Evolutionary conservation across 164 flowering plant species (phyloP).

Genomic region (Cinnamomum micranthum): DNA sequence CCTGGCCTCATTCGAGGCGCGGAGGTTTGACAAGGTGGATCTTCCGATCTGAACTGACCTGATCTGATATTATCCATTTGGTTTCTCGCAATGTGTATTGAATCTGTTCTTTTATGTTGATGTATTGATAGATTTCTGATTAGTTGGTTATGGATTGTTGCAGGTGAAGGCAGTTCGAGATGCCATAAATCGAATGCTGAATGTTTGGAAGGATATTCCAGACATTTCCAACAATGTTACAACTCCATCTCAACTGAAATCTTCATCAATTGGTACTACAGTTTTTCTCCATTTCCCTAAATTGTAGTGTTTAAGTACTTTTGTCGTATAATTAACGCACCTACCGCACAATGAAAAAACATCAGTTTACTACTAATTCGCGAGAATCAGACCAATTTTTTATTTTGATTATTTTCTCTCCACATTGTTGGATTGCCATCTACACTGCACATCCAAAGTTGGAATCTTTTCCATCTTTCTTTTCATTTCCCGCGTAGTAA

Average conservation of each 20-base stretch:
- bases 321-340: not conserved
- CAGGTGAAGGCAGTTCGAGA: constrained; percentile 20
- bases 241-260: constrained; percentile 47
- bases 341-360: not conserved
- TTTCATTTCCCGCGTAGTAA: too few relatives aligned
- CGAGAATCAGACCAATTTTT: not conserved
- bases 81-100: not conserved
- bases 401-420: not conserved
- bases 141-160: not conserved
- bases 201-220: constrained; percentile 15
- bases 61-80: not conserved
- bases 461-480: too few relatives aligned
- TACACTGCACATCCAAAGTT: not conserved
- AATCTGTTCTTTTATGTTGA: not conserved
- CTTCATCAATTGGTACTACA: constrained; percentile 59
- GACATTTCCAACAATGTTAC: constrained; percentile 14
- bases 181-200: constrained; percentile 16
- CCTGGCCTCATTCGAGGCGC: constrained; percentile 51
- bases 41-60: not conserved
- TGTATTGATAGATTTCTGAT: not conserved
- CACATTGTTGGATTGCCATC: not conserved
- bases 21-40: constrained; percentile 76
- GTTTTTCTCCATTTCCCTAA: not conserved
- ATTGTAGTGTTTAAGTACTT: too few relatives aligned
- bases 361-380: not conserved